phyloP scores from a whole-genome alignment of 345 rosid species.

The Gossypium thurberi region DNA sequence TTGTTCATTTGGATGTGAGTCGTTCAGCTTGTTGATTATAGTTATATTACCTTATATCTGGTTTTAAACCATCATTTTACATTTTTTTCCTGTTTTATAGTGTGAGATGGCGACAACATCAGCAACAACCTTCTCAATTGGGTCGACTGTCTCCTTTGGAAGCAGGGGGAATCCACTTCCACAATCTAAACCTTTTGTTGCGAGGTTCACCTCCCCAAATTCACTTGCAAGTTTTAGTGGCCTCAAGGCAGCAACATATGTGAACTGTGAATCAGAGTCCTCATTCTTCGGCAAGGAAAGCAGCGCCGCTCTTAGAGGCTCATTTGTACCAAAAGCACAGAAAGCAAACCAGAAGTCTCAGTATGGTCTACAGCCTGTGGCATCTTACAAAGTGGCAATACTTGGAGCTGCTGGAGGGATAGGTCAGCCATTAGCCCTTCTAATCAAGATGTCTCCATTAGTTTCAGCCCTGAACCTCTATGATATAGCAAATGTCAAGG shows the following conservation, averaged over 20 bases:
- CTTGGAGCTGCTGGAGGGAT: constrained; percentile 96
- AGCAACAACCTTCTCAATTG: constrained; percentile 51
- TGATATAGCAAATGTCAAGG: constrained; percentile 88
- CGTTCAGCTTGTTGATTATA: background rate
- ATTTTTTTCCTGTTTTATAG: constrained; percentile 13
- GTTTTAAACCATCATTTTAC: background rate
- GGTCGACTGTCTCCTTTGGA: constrained; percentile 42
- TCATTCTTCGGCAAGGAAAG: constrained; percentile 54
- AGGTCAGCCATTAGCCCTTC: constrained; percentile 80
- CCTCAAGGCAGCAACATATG: constrained; percentile 54
- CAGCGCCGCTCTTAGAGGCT: constrained; percentile 33
- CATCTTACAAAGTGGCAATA: constrained; percentile 79
- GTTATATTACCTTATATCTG: background rate
- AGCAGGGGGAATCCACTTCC: constrained; percentile 35
- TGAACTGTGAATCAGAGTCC: constrained; percentile 42
- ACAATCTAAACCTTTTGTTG: constrained; percentile 33
- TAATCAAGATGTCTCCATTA: constrained; percentile 89
- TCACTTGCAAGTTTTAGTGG: constrained; percentile 44
- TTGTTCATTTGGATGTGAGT: background rate
- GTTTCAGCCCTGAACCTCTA: constrained; percentile 76
- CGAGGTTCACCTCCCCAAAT: constrained; percentile 32
- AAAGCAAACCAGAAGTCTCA: constrained; percentile 25
- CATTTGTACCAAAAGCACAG: constrained; percentile 34
- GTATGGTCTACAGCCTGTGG: constrained; percentile 47
- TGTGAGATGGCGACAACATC: constrained; percentile 61